Evolutionary conservation across 2,329 filamentous ascomycete species (phyloP), one percentile per base, ranked within the genome.

Genomic region (Ophiostoma sp.): DNA sequence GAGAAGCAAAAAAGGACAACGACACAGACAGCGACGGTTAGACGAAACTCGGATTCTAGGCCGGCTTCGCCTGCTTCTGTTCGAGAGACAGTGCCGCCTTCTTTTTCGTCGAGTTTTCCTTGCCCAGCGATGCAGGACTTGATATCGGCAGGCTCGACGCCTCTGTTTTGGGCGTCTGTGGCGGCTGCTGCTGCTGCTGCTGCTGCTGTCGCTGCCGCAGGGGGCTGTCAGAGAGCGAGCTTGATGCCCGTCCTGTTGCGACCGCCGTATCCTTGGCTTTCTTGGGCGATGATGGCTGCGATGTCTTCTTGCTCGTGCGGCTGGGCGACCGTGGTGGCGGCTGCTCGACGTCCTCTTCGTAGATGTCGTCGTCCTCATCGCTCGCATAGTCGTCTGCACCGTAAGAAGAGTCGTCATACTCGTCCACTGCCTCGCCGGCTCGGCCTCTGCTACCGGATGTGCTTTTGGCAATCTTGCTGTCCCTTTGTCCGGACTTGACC

Each of bases 191-290:
- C 42, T 44, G 49, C 8, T 42, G 40, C 36, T 9, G 4, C 18
- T 36, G 52, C 11, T 3, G 52, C 14, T 60, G 64, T 38, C 65
- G 47, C 38, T 69, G 68, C 47, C 65, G 68, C 6, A 67, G 41
- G 11, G 68, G 60, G 2, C 38, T n/a, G 27, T 49, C 65, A 1
- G 65, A 45, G 9, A 41, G 18, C 4, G 60, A 16, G 8, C 27
- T 6, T 9, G 18, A n/a, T 5, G 52, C 12, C 52, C 62, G 62
- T 11, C 66, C 68, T 4, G 67, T 65, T 2, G 68, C 52, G 27
- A 63, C 52, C 1, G 68, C 65, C 9, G 40, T 5, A 36, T 68
- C 64, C 44, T 63, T 66, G 52, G 1, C 6, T 42, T 63, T 60
- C 55, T 38, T 60, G 3, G 27, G 27, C 4, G 38, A 41, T 38